Evolutionary conservation across 1,284 basidiomycete genomes (phyloP), one percentile per base, ranked within the genome.

Genomic region (Cystobasidium sp.): DNA sequence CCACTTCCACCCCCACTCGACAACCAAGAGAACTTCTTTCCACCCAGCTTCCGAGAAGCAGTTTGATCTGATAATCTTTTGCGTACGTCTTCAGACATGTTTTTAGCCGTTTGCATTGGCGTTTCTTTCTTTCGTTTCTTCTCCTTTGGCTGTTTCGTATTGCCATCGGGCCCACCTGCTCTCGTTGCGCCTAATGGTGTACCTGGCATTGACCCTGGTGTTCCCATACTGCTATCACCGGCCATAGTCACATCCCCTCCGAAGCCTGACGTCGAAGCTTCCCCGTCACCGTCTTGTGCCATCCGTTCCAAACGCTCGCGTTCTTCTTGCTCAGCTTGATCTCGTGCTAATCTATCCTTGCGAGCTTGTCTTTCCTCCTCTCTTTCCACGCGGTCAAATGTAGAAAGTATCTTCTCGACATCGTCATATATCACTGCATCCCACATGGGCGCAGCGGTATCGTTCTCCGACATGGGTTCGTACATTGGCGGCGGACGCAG

Each of bases 21-120:
- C 89, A 93, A 91, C 92, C 92, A 94, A 16, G 91, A 86, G 79
- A 92, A 94, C 22, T 89, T 88, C 65, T 83, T 83, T 1, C 78
- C 79, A 0, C 92, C 91, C n/a, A 91, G 90, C 1, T 90, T 91
- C 80, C 91, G 90, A 78, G 88, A 89, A n/a, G 92, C 92, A 5
- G 91, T 90, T 43, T 90, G 90, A 81, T 93, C 92, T 56, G 90
- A 91, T 88, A 93, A 88, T 81, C 92, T 92, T 85, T 93, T 93
- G 77, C 89, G 85, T 78, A 92, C 90, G 79, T 93, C 92, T 81
- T 92, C 92, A 1, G 88, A 89, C 90, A 94, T 92, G 80, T 93
- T 93, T 73, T 89, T 85, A 64, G 91, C 91, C 0, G 90, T 91
- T 10, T 92, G 90, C 3, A 90, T 90, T 0, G 91, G 91, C 81